A percentile compares a stretch with the other conserved stretches of the same genome.
These are phyloP conservation scores for Coemansia aciculifera DNA, from an alignment of 192 early-diverging fungal genomes.

Conservation along the genomic window DNA sequence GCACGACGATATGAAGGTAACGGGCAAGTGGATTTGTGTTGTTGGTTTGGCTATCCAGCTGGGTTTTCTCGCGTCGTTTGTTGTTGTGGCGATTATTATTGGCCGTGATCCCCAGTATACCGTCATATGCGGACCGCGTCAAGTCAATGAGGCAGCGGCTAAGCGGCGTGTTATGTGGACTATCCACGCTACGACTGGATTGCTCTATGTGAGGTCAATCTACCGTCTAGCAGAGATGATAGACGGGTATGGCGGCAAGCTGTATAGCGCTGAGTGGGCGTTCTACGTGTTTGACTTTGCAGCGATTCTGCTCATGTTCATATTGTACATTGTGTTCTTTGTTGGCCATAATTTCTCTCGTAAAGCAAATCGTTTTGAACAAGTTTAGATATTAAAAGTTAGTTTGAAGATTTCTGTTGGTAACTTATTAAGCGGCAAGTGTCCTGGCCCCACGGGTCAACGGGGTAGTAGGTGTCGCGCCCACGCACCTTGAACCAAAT, in stretches of 20 bases:
- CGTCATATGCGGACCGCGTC: slow-evolving; percentile 15
- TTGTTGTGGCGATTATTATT: slow-evolving; percentile 18
- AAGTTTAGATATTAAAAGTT: background rate
- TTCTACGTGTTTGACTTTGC: slow-evolving; percentile 54
- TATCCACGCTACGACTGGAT: slow-evolving; percentile 32
- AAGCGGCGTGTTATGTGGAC: slow-evolving; percentile 34
- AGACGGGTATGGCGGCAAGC: slow-evolving; percentile 33
- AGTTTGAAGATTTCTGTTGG: slow-evolving; percentile 29
- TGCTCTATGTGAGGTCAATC: slow-evolving; percentile 42
- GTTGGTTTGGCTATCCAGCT: slow-evolving; percentile 42
- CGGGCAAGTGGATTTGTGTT: slow-evolving; percentile 40
- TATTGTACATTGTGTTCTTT: slow-evolving; percentile 23
- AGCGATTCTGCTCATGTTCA: slow-evolving; percentile 32
- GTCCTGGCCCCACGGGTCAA: slow-evolving; percentile 42
- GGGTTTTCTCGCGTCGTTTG: slow-evolving; percentile 35
- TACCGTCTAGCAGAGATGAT: slow-evolving; percentile 53
- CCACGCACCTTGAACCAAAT: slow-evolving; percentile 56
- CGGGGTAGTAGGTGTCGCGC: slow-evolving; percentile 43
- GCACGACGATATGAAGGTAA: slow-evolving; percentile 4
- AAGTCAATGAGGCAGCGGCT: slow-evolving; percentile 11
- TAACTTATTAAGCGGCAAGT: slow-evolving; percentile 45
- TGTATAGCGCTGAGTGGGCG: slow-evolving; percentile 48
- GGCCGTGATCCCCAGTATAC: slow-evolving; percentile 17
- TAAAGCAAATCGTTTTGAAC: background rate
- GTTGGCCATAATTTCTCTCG: slow-evolving; percentile 18